Conservation (phyloP, 225 moss, liverwort and hornwort genomes). For the Rhytidiadelphus loreus region DNA sequence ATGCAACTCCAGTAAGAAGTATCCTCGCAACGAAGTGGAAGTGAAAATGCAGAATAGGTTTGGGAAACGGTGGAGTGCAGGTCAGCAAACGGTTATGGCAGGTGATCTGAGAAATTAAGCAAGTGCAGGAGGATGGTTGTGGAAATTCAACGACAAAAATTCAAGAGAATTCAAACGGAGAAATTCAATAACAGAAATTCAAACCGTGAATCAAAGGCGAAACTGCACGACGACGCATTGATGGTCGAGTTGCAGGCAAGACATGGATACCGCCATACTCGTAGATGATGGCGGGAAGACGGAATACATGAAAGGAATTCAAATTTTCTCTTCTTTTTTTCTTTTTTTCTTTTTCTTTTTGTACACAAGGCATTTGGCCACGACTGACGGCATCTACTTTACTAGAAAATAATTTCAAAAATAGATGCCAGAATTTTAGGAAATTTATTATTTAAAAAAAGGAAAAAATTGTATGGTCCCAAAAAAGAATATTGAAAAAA, state of each 20-base stretch:
- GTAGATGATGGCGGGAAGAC: not conserved
- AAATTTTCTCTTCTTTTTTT: not conserved
- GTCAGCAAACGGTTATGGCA: not conserved
- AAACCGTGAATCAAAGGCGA: not conserved
- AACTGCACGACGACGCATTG: not conserved
- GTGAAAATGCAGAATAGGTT: too few relatives aligned
- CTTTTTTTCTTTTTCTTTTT: too few relatives aligned
- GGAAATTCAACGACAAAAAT: not conserved
- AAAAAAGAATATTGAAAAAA: not conserved
- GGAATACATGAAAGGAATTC: not conserved
- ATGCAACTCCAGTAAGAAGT: not conserved
- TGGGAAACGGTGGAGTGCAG: not conserved
- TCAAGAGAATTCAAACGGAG: not conserved
- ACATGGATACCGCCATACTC: not conserved
- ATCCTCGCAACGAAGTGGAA: not conserved
- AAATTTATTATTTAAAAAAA: accelerated
- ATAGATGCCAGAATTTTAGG: not conserved
- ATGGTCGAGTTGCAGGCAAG: not conserved
- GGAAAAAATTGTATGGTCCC: not conserved
- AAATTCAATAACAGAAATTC: not conserved
- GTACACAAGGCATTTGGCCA: not conserved
- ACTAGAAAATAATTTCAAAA: not conserved
- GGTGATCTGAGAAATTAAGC: not conserved
- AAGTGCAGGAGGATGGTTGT: not conserved
- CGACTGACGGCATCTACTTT: too few relatives aligned